Evolutionary conservation across 2,329 filamentous ascomycete genomes (phyloP).

Genomic region (Tolypocladium ophioglossoides): DNA sequence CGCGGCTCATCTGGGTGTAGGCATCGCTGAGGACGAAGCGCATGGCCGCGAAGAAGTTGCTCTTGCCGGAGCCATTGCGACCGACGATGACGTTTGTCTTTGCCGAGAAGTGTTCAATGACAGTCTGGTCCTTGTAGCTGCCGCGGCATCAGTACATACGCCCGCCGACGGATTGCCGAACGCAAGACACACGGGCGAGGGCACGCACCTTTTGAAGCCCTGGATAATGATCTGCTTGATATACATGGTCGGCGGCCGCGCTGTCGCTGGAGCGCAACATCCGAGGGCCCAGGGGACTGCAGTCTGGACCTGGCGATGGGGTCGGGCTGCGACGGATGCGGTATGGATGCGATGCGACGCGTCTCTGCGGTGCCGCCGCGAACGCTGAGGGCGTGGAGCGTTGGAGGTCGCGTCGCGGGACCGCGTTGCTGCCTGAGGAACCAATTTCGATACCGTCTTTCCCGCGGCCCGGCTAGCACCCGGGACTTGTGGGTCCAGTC

Average conservation of each 20-base stretch:
- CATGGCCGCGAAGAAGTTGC: conserved; percentile 98
- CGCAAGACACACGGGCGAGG: background rate
- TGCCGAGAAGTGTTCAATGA: conserved; percentile 95
- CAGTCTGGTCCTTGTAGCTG: conserved; percentile 98
- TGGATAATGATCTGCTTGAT: conserved; percentile 99
- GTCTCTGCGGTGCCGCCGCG: conserved; percentile 4
- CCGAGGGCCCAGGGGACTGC: conserved; percentile 13
- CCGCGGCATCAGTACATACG: conserved; percentile 8
- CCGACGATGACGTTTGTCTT: conserved; percentile 98
- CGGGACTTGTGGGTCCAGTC: background rate
- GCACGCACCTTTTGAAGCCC: conserved; percentile 87
- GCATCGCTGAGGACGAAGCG: conserved; percentile 97
- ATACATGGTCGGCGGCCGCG: conserved; percentile 57
- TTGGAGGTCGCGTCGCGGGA: conserved; percentile 13
- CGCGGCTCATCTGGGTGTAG: conserved; percentile 89
- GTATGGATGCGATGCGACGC: conserved; percentile 9
- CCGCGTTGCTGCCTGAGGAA: conserved; percentile 13
- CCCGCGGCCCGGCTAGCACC: background rate
- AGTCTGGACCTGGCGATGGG: conserved; percentile 9
- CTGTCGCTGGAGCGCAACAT: conserved; percentile 28
- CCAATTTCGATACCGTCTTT: no score
- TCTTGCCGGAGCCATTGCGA: conserved; percentile 98
- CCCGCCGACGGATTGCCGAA: background rate
- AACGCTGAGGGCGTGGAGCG: conserved; percentile 1
- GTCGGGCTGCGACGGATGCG: background rate